Base-by-base conservation (phyloP, 495 filamentous ascomycete species). In the Trichoderma orchidacearum region DNA sequence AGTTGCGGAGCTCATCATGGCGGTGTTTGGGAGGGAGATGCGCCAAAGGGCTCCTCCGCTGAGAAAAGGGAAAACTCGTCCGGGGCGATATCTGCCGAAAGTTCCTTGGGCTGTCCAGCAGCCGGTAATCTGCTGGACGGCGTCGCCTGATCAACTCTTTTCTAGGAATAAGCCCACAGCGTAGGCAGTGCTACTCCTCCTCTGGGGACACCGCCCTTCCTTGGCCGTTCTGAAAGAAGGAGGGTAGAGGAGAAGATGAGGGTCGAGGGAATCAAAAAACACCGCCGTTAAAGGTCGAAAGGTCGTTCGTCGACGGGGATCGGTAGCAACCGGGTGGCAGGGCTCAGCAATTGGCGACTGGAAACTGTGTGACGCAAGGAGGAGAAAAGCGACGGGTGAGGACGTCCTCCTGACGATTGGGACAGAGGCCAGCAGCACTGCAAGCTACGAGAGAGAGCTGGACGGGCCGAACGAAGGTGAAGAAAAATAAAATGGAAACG, bases 1-100 rank as follows among this genome's bases (percentile, higher is more conserved):
- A 53, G 63, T 61, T 30, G 64, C 63, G 29, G 75, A 73, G 53
- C 72, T 69, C 72, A 77, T 76, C 63, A 68, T 71, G 63, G 64
- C 68, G 59, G 64, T 70, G 51, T 53, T 35, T 50, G 52, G 18
- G 27, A 31, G 52, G 18, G 27, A 31, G 41, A 25, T 48, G 23
- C 41, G 41, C 41, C 41, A n/a, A 35, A 35, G 21, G 21, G 23
- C 4, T 9, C n/a, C 41, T 48, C 41, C 27, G 3, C 11, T 12
- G 30, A 54, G 35, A 35, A n/a, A 12, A 35, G 11, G n/a, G n/a
- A 15, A 35, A 35, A 35, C 12, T 41, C 36, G 36, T 48, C 21
- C 41, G 18, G 11, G 12, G 41, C 21, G 18, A 48, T 12, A 5
- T 11, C 5, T 5, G 0, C 41, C 41, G 21, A 27, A 12, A 17